Conservation (phyloP, 768 basidiomycete species). For the Roridomyces roridus region DNA sequence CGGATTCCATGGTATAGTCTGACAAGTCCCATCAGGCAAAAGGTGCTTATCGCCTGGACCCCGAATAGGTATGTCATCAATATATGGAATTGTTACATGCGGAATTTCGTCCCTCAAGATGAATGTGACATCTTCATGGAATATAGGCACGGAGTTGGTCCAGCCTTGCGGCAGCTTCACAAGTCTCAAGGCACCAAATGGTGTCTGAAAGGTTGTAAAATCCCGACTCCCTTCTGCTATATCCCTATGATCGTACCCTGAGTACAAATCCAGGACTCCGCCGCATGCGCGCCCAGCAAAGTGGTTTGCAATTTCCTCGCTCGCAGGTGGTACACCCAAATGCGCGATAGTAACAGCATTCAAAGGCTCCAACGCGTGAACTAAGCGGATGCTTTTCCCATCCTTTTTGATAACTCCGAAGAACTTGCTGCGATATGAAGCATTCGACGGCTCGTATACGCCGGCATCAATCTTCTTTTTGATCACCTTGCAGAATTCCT, state of each 20-base stretch:
- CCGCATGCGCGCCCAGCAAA: too few species aligned
- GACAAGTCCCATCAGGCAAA: too few species aligned
- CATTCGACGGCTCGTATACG: slow-evolving; percentile 15
- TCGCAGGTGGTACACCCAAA: slow-evolving; percentile 27
- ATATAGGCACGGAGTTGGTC: slow-evolving; percentile 26
- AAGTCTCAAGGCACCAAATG: slow-evolving; percentile 26
- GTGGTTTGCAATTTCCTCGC: slow-evolving; percentile 18
- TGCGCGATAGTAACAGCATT: slow-evolving; percentile 31
- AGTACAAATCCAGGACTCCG: too few species aligned
- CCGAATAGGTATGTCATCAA: slow-evolving; percentile 18
- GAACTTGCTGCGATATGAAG: slow-evolving; percentile 35
- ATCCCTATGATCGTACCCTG: too few species aligned
- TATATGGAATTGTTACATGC: slow-evolving; percentile 13
- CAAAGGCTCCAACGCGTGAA: slow-evolving; percentile 34
- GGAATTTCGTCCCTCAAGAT: slow-evolving; percentile 6
- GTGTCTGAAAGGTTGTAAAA: slow-evolving; percentile 39
- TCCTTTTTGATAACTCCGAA: too few species aligned
- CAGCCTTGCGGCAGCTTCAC: slow-evolving; percentile 36
- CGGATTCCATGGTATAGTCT: slow-evolving; percentile 32
- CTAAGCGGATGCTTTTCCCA: slow-evolving; percentile 26
- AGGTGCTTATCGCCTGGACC: too few species aligned
- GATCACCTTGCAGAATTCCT: slow-evolving; percentile 23
- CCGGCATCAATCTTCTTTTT: slow-evolving; percentile 26
- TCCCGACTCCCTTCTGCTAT: slow-evolving; percentile 31
- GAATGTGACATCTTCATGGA: too few species aligned